Evolutionary conservation across 345 rosid genomes (phyloP), one percentile per base, ranked within the genome.

Genomic region (Eucalyptus erythrocorys): DNA sequence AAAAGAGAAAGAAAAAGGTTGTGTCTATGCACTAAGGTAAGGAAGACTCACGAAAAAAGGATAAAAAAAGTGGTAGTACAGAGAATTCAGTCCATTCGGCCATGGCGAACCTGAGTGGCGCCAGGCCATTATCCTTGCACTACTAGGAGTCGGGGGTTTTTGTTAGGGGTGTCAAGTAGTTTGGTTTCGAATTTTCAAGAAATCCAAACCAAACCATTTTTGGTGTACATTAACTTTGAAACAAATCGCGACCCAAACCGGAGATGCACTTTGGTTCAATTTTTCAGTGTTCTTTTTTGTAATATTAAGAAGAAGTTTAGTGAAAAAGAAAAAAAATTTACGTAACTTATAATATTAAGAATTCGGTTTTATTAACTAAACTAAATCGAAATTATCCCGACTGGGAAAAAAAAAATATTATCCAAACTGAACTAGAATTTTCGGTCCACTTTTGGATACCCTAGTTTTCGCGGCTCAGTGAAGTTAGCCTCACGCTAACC

Each of bases 401-500:
- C 1, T 19, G 51, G 51, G 3, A 0, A 0, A 49, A 49, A 49
- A 15, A 49, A 49, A 49, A 2, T 49, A 14, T 49, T 49, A 49
- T 0, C 51, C 51, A 49, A 49, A 49, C 51, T 49, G 19, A 49
- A 49, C 51, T 49, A 49, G 51, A 49, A 49, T 15, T 49, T 15
- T 49, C 7, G 51, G 51, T 49, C 51, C 19, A 49, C 51, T 17
- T 50, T 50, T 50, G 17, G 30, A 22, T 24, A 57, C 13, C 12
- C 64, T 24, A 57, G 92, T 90, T 13, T 1, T 89, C 93, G 92
- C 91, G 90, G 92, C 93, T 91, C 91, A 90, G 93, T 91, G 89
- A 93, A 86, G 37, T 93, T 94, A 92, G 92, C 92, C 94, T 92
- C 90, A 91, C 92, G 93, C 92, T 3, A 26, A 91, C 53, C 89